Percentiles rank a stretch among this genome's conserved stretches.
These are phyloP conservation scores for Rubia balearica DNA, from an alignment of 305 asterid species.

Conservation along the genomic window DNA sequence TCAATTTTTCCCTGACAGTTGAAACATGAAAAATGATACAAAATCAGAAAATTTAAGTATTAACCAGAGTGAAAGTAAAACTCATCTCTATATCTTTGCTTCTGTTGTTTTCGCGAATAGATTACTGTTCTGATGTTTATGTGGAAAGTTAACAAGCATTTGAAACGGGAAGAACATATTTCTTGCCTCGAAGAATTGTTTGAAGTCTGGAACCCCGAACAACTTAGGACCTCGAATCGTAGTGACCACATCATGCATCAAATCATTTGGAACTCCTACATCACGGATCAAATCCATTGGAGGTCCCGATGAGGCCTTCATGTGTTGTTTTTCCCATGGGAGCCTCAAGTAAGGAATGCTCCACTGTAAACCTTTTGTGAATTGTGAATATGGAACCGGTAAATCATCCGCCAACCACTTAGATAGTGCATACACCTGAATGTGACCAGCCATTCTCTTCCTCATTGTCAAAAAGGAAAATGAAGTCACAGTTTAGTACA, in stretches of 20 bases:
- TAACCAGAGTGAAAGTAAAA: background rate
- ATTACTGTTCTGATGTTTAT: background rate
- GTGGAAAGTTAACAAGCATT: background rate
- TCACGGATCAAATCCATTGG: constrained; percentile 25
- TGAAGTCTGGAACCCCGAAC: too few relatives aligned
- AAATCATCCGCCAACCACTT: constrained; percentile 69
- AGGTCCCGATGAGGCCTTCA: constrained; percentile 39
- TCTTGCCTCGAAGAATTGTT: background rate
- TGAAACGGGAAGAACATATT: background rate
- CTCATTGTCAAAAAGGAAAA: constrained; percentile 16
- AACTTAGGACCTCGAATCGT: background rate
- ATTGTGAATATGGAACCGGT: constrained; percentile 81
- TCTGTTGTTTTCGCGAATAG: background rate
- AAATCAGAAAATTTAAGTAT: background rate
- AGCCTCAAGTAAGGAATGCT: constrained; percentile 79
- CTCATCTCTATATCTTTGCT: background rate
- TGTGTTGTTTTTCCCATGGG: constrained; percentile 65
- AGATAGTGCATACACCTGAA: constrained; percentile 75
- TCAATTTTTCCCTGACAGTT: background rate
- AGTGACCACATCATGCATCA: constrained; percentile 3
- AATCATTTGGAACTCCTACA: constrained; percentile 28
- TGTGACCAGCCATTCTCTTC: constrained; percentile 84
- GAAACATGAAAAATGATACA: background rate
- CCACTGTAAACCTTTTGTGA: constrained; percentile 79
- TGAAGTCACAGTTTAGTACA: background rate